phyloP scores from a whole-genome alignment of 192 early-diverging fungal species.

The Coemansia sp. region DNA sequence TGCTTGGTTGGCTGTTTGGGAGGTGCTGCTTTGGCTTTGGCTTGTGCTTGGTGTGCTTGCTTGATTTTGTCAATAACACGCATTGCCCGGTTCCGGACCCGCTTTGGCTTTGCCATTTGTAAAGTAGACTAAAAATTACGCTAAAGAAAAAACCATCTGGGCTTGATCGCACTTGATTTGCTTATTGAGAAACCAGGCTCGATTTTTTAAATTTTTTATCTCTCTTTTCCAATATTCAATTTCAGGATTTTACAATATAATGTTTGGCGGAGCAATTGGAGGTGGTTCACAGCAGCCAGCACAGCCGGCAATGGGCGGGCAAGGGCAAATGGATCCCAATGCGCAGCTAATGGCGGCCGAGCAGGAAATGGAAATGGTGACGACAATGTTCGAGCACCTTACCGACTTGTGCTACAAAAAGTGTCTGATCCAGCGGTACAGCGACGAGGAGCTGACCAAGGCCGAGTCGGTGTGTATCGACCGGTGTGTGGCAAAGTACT shows the following conservation, averaged over 20 bases:
- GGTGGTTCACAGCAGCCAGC: slow-evolving; percentile 29
- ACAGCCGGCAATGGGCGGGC: slow-evolving; percentile 14
- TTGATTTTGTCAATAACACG: background rate
- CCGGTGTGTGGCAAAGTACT: slow-evolving; percentile 86
- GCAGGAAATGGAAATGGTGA: slow-evolving; percentile 81
- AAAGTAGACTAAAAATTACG: background rate
- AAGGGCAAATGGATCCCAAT: slow-evolving; percentile 46
- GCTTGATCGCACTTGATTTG: background rate
- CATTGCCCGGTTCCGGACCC: background rate
- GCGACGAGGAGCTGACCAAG: slow-evolving; percentile 81
- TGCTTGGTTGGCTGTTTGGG: background rate
- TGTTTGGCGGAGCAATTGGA: slow-evolving; percentile 52
- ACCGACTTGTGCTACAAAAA: slow-evolving; percentile 79
- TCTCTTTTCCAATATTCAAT: slow-evolving; percentile 5
- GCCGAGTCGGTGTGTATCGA: slow-evolving; percentile 89
- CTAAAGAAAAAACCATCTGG: background rate
- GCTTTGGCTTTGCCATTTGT: background rate
- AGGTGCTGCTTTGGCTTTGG: background rate
- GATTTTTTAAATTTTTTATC: slow-evolving; percentile 7
- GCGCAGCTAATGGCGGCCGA: slow-evolving; percentile 60
- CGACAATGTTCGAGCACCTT: slow-evolving; percentile 76
- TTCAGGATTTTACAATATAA: slow-evolving; percentile 4
- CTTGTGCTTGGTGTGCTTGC: background rate
- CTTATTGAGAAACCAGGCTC: background rate
- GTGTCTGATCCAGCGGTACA: slow-evolving; percentile 79